These are phyloP conservation scores for Pyropia yezoensis DNA, from an alignment of 23 red algal species.

Conservation along the genomic window DNA sequence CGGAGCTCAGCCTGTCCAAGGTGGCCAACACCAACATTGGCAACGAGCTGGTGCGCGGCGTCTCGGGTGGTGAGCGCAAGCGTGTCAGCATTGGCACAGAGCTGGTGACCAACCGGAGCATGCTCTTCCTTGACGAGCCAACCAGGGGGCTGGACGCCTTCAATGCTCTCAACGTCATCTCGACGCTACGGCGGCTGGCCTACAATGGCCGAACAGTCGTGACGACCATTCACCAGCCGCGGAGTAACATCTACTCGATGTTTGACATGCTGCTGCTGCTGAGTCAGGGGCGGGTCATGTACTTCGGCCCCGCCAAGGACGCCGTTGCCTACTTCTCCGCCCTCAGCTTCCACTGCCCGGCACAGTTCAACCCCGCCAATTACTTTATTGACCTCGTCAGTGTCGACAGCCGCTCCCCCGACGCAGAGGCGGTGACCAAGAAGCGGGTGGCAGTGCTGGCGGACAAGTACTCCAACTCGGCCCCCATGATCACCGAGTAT, in stretches of 20 bases:
- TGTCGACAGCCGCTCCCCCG: conserved; percentile 45
- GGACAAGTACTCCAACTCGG: conserved; percentile 19
- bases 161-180: conserved; percentile 94
- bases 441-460: conserved; percentile 28
- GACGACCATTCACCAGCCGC: conserved; percentile 98
- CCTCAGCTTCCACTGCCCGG: conserved; percentile 59
- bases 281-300: conserved; percentile 82
- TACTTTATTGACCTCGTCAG: conserved; percentile 85
- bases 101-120: conserved; percentile 78
- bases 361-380: conserved; percentile 91
- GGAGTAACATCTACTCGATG: conserved; percentile 86
- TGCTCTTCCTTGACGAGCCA: conserved; percentile 88
- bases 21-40: conserved; percentile 70
- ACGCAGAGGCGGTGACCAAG: conserved; percentile 32
- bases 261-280: conserved; percentile 94
- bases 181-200: conserved; percentile 75
- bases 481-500: conserved; percentile 6
- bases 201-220: conserved; percentile 81
- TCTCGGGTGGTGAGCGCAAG: conserved; percentile 92
- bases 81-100: conserved; percentile 92
- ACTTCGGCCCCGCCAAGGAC: conserved; percentile 93
- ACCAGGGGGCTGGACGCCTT: conserved; percentile 84
- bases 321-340: conserved; percentile 86
- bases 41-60: conserved; percentile 70
- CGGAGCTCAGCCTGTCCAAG: conserved; percentile 82